Base-by-base conservation (phyloP, 2,329 filamentous ascomycete genomes). In the Sporothrix pallida region DNA sequence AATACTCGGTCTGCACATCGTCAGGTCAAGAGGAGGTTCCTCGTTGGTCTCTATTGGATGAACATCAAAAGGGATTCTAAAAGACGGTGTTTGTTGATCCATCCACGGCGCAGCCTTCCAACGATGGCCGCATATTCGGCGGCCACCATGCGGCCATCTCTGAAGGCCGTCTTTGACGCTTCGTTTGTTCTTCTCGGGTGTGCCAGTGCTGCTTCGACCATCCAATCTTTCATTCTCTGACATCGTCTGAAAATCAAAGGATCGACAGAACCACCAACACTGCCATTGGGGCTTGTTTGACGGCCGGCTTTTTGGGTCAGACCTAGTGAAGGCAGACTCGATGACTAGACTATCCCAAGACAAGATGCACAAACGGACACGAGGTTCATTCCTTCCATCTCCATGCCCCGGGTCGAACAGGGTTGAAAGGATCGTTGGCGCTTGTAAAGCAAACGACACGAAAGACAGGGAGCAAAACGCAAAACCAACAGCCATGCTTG, bases 311-410 rank as follows among this genome's bases (percentile, higher is more conserved):
- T 46, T 52, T 58, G 3, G 10, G 44, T 10, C 20, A 10, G 52
- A 37, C 31, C 15, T 58, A 70, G 68, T 20, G 17, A 70, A 37
- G 52, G n/a, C 68, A 70, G 52, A 70, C 15, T 46, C n/a, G n/a
- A 46, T 10, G 8, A 44, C n/a, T 48, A 23, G 3, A 6, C 23
- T n/a, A 15, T 7, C 9, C 23, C n/a, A 42, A 48, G 10, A 56
- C 31, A 54, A 23, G 54, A 15, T 9, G 23, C 42, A 48, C 3
- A 10, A 48, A 26, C 31, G 17, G 62, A 63, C 31, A 26, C 42
- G 62, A 26, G 42, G 42, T 42, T 46, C 12, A 48, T 26, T 68
- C 44, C 63, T 31, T 37, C 46, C 15, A 50, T 44, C 50, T 15
- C 63, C 63, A 52, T 26, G 44, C 20, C 62, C 62, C n/a, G 42